A percentile compares a stretch with the other conserved stretches of the same genome.
These are phyloP conservation scores for Triticum dicoccoides DNA, from an alignment of 176 grass and related monocot genomes.

Conservation along the genomic window DNA sequence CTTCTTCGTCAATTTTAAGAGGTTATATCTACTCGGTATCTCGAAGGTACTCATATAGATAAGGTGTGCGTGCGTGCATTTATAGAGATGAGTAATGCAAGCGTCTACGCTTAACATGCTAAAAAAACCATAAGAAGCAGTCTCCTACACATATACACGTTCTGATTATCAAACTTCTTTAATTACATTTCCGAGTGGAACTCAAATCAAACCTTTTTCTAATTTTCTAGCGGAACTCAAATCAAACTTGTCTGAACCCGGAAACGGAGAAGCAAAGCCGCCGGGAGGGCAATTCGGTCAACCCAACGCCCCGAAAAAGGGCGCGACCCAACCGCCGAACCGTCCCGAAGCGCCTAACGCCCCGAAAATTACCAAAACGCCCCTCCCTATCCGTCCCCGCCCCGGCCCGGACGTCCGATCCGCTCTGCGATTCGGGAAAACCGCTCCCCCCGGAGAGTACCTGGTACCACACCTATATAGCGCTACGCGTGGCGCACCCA, in stretches of 20 bases:
- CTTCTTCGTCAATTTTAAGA: too few relatives aligned
- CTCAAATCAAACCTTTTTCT: background rate
- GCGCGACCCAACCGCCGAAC: conserved; percentile 11
- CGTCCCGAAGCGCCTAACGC: conserved; percentile 14
- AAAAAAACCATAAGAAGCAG: background rate
- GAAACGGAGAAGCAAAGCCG: background rate
- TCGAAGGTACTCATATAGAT: too few relatives aligned
- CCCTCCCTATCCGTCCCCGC: background rate
- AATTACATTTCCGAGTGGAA: background rate
- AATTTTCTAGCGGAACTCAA: background rate
- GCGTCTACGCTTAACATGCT: too few relatives aligned
- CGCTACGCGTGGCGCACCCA: conserved; percentile 2
- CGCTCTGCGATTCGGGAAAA: background rate
- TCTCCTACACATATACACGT: background rate
- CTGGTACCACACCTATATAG: background rate
- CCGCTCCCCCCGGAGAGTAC: background rate
- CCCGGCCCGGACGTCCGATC: background rate
- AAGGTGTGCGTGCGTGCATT: too few relatives aligned
- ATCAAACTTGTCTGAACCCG: background rate
- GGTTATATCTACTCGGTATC: too few relatives aligned
- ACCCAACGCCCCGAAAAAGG: background rate
- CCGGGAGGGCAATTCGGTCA: conserved; percentile 27
- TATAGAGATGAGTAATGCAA: too few relatives aligned
- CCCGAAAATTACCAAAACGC: conserved; percentile 14
- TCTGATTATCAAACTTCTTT: background rate